phyloP scores from a whole-genome alignment of 805 yeast species.

The Kockiozyma suomiensis region DNA sequence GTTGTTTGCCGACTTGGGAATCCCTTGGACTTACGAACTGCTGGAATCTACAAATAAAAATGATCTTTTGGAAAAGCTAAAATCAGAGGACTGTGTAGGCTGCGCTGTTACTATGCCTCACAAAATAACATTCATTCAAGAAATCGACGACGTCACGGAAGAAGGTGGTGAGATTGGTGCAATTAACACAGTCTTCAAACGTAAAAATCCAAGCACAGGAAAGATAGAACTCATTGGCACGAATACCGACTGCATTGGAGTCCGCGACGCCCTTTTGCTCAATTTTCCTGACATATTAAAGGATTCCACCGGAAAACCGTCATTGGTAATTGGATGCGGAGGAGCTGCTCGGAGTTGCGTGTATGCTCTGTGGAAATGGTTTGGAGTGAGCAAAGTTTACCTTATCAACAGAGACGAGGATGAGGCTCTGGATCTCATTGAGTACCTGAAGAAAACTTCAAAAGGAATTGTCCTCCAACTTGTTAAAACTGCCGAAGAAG shows the following conservation, averaged over 20 bases:
- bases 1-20: neutral
- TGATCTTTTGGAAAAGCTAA: neutral
- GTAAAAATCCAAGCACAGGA: neutral
- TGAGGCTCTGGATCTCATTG: neutral
- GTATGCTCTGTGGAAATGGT: constrained; percentile 8
- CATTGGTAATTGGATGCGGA: constrained; percentile 6
- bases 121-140: neutral
- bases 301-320: neutral
- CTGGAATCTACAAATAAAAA: neutral
- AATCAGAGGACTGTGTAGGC: neutral
- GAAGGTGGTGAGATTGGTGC: constrained; percentile 9
- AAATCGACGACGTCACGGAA: constrained; percentile 7
- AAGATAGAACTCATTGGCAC: constrained; percentile 1
- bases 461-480: neutral
- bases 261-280: constrained; percentile 5
- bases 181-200: constrained; percentile 10
- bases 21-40: neutral
- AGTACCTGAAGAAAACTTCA: neutral
- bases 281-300: neutral
- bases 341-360: neutral
- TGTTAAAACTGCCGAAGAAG: neutral
- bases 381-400: neutral
- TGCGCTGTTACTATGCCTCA: constrained; percentile 14
- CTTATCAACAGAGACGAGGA: neutral
- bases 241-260: constrained; percentile 18